Conservation (phyloP, 1,284 basidiomycete species). For the Cystobasidiaceae sp. region DNA sequence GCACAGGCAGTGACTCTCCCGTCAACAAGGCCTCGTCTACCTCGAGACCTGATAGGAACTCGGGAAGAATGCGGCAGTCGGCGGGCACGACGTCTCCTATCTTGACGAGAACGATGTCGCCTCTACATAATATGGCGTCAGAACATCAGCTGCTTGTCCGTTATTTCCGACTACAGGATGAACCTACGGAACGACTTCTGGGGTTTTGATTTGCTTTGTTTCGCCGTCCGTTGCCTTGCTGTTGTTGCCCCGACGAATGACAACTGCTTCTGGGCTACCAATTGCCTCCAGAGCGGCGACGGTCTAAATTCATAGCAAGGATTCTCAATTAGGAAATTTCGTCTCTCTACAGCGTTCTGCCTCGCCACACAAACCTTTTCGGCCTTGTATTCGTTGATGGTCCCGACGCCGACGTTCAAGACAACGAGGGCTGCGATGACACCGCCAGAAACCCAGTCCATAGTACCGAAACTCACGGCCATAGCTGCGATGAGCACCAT, state of each 20-base stretch:
- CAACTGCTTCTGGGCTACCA: slow-evolving; percentile 57
- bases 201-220: slow-evolving; percentile 54
- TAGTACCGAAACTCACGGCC: slow-evolving; percentile 31
- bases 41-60: slow-evolving; percentile 52
- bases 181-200: slow-evolving; percentile 55
- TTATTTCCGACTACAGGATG: background rate
- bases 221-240: slow-evolving; percentile 48
- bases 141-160: no score
- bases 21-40: slow-evolving; percentile 63
- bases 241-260: slow-evolving; percentile 50
- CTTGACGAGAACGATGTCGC: slow-evolving; percentile 57
- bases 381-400: slow-evolving; percentile 48
- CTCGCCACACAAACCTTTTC: slow-evolving; percentile 43
- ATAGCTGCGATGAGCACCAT: slow-evolving; percentile 41
- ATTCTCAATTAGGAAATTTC: background rate
- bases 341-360: no score
- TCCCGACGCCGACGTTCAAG: slow-evolving; percentile 53
- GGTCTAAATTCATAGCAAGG: slow-evolving; percentile 37
- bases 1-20: slow-evolving; percentile 62
- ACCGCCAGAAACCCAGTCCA: slow-evolving; percentile 59
- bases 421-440: slow-evolving; percentile 61
- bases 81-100: slow-evolving; percentile 61
- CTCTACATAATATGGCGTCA: slow-evolving; percentile 40
- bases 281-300: slow-evolving; percentile 49
- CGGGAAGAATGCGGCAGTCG: slow-evolving; percentile 53